A percentile compares a stretch with the other conserved stretches of the same genome.
Evolutionary conservation across 768 basidiomycete genomes (phyloP).

Genomic region (Termitomyces sp.): DNA sequence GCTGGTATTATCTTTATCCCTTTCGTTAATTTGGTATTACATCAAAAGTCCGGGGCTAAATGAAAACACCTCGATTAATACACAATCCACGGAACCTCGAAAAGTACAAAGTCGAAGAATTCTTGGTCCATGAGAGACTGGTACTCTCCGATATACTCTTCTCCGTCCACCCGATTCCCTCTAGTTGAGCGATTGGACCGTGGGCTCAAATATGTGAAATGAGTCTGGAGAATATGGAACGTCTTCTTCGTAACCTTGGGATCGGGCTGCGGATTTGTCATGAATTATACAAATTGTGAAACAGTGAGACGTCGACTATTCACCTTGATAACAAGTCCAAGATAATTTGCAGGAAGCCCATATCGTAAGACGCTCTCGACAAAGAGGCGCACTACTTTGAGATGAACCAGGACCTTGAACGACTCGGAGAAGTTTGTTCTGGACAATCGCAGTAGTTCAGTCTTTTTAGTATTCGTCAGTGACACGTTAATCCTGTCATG

Average conservation of each 20-base stretch:
- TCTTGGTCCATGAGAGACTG: conserved; percentile 93
- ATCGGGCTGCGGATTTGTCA: conserved; percentile 58
- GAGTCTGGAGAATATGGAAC: conserved; percentile 61
- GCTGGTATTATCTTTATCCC: conserved; percentile 57
- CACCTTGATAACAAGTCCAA: conserved; percentile 78
- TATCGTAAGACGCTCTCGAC: conserved; percentile 95
- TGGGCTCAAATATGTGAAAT: conserved; percentile 80
- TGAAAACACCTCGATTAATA: conserved; percentile 33
- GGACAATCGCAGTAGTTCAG: conserved; percentile 84
- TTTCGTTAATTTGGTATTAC: conserved; percentile 47
- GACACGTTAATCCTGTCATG: neutral
- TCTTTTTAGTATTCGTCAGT: conserved; percentile 39
- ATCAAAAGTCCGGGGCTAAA: conserved; percentile 15
- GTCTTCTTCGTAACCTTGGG: conserved; percentile 78
- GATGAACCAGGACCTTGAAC: conserved; percentile 88
- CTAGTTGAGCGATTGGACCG: conserved; percentile 46
- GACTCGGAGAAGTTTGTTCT: conserved; percentile 97
- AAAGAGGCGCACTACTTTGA: conserved; percentile 88
- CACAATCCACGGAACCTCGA: conserved; percentile 88
- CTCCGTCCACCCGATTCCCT: conserved; percentile 35
- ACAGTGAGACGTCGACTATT: neutral
- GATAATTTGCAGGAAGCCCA: conserved; percentile 89
- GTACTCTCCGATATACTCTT: conserved; percentile 87
- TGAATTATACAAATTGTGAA: neutral
- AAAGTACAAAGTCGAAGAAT: conserved; percentile 91